These are phyloP conservation scores for Ascocoryne sarcoides DNA, from an alignment of 2,329 filamentous ascomycete genomes.

Conservation along the genomic window DNA sequence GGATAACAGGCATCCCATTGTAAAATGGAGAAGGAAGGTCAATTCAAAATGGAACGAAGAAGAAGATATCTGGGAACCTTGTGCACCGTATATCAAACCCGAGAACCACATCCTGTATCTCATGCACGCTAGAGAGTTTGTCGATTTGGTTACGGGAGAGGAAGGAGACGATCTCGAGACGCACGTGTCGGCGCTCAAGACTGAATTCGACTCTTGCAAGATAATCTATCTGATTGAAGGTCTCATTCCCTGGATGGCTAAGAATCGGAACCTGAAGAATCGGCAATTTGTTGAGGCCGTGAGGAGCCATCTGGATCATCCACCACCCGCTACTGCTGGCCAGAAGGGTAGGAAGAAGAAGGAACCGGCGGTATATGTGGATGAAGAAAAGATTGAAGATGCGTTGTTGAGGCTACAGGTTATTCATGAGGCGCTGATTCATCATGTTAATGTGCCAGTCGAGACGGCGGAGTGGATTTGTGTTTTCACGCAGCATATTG, in stretches of 20 bases:
- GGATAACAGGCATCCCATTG: conserved; percentile 37
- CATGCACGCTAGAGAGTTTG: conserved; percentile 56
- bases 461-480: conserved; percentile 68
- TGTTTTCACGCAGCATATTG: conserved; percentile 70
- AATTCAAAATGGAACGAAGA: conserved; percentile 38
- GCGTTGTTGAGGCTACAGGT: conserved; percentile 63
- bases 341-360: conserved; percentile 32
- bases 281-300: conserved; percentile 59
- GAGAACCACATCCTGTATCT: conserved; percentile 48
- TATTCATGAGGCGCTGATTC: conserved; percentile 55
- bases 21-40: conserved; percentile 47
- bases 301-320: conserved; percentile 36
- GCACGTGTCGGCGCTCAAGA: conserved; percentile 49
- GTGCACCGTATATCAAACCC: conserved; percentile 32
- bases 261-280: conserved; percentile 59
- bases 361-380: conserved; percentile 39
- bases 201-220: conserved; percentile 41
- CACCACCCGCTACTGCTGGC: conserved; percentile 18
- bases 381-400: conserved; percentile 62
- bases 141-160: conserved; percentile 43
- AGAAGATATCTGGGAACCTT: conserved; percentile 41
- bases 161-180: conserved; percentile 44
- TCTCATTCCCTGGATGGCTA: conserved; percentile 54
- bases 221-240: conserved; percentile 68
- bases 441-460: conserved; percentile 51